A percentile compares a stretch with the other conserved stretches of the same genome.
These are phyloP conservation scores for Diaporthe longicolla DNA, from an alignment of 2,329 filamentous ascomycete genomes.

Conservation along the genomic window DNA sequence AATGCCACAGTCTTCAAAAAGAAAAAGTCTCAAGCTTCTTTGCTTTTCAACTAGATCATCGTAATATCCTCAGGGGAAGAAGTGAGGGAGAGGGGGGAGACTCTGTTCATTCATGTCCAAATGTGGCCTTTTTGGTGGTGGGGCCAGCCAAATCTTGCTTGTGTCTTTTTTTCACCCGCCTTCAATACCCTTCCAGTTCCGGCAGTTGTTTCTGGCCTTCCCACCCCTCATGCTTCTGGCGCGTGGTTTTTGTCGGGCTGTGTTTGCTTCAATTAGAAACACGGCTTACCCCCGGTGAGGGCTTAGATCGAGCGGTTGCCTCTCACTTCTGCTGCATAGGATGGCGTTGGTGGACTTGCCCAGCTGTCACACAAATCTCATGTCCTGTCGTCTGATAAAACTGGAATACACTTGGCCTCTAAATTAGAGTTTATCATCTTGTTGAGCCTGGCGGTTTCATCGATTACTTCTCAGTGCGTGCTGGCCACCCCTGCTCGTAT, in stretches of 20 bases:
- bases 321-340: constrained; percentile 11
- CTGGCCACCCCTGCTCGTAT: neutral
- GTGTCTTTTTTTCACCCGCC: neutral
- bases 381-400: neutral
- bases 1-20: neutral
- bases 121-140: neutral
- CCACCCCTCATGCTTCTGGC: constrained; percentile 17
- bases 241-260: constrained; percentile 20
- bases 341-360: constrained; percentile 25
- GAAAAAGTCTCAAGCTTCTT: neutral
- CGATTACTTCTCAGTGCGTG: neutral
- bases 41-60: constrained; percentile 12
- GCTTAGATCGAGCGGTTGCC: constrained; percentile 24
- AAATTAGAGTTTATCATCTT: neutral
- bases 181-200: constrained; percentile 18
- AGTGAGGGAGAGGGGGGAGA: neutral
- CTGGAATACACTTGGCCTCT: constrained; percentile 1
- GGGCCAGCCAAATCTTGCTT: neutral
- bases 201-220: neutral
- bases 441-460: neutral
- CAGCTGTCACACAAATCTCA: constrained; percentile 9
- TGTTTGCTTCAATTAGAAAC: neutral
- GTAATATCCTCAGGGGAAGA: constrained; percentile 10
- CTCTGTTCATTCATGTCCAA: neutral
- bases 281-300: constrained; percentile 1